Evolutionary conservation across 371 early-diverging fungal species (phyloP), one percentile per base, ranked within the genome.

Genomic region (Mortierella sp.): DNA sequence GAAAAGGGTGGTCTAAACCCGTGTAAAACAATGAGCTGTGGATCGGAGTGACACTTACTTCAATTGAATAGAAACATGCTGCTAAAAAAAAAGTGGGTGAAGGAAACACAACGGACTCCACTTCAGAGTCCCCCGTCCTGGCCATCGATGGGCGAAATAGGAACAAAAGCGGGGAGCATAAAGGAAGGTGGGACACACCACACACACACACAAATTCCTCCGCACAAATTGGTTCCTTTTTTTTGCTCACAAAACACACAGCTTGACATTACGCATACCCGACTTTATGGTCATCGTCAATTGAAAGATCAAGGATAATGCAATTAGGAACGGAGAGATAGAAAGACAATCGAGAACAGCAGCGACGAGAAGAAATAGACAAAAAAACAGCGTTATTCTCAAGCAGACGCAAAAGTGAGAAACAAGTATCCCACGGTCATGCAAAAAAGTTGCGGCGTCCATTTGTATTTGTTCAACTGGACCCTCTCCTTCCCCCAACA

Each of bases 121-220:
- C 34, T 19, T 16, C 14, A n/a, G n/a, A n/a, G 1, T 34, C 58
- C 58, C 58, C 58, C 22, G 58, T 58, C 58, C 58, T 47, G 19
- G 29, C 37, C 19, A 37, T 6, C 10, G 37, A n/a, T 58, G 73
- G 64, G 39, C 55, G 48, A 66, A 66, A 24, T 52, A 64, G 66
- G 73, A 43, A 74, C 64, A 58, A 74, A 68, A 41, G 74, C 74
- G 74, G 74, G 74, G 74, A 74, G 58, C 19, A 34, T 34, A 7
- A 24, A 24, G 2, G 4, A 29, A 26, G 55, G 55, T 53, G 55
- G 55, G 55, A 55, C 31, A 55, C 19, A 71, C 53, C 70, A 63
- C 39, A 43, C 37, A 22, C 50, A 19, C 68, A n/a, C n/a, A n/a
- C n/a, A n/a, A n/a, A n/a, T 31, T 29, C 13, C 9, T 52, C 11